A percentile compares a stretch with the other conserved stretches of the same genome.
These are phyloP conservation scores for Boletus rubescentipes DNA, from an alignment of 768 basidiomycete species.

Conservation along the genomic window DNA sequence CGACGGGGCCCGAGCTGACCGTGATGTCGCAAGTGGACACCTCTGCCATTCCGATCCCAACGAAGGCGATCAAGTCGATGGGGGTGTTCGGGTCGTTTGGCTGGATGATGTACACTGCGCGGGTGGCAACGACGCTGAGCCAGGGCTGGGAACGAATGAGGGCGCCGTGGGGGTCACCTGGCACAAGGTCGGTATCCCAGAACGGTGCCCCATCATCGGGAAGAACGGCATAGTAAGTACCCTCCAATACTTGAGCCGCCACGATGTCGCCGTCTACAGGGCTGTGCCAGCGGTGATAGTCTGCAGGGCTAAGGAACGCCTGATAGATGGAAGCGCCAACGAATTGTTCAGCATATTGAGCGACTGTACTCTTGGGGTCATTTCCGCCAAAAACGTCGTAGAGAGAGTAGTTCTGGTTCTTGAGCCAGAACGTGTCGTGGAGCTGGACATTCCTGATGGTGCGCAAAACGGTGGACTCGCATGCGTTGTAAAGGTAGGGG, in stretches of 20 bases:
- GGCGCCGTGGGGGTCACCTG: slow-evolving; percentile 13
- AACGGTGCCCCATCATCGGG: slow-evolving; percentile 5
- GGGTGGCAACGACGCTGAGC: slow-evolving; percentile 44
- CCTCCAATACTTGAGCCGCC: slow-evolving; percentile 30
- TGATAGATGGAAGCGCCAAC: slow-evolving; percentile 53
- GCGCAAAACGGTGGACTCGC: slow-evolving; percentile 49
- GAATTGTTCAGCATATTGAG: slow-evolving; percentile 40
- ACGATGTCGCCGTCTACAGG: slow-evolving; percentile 38
- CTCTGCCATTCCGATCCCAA: slow-evolving; percentile 61
- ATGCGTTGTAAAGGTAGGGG: slow-evolving; percentile 41
- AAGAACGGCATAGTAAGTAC: slow-evolving; percentile 11
- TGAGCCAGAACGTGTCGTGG: slow-evolving; percentile 56
- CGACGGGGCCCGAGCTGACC: slow-evolving; percentile 37
- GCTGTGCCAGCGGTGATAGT: slow-evolving; percentile 63
- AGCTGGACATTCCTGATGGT: slow-evolving; percentile 38
- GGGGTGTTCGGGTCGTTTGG: slow-evolving; percentile 43
- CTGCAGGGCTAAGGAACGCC: slow-evolving; percentile 53
- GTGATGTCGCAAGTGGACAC: no score
- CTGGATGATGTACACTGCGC: slow-evolving; percentile 54
- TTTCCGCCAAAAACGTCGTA: slow-evolving; percentile 47
- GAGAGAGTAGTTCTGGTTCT: slow-evolving; percentile 57
- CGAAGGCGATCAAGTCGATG: slow-evolving; percentile 55
- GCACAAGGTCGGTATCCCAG: background rate
- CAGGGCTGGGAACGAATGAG: slow-evolving; percentile 38
- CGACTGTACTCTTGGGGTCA: no score